Evolutionary conservation across 192 early-diverging fungal genomes (phyloP).

Genomic region (Umbelopsis sp.): DNA sequence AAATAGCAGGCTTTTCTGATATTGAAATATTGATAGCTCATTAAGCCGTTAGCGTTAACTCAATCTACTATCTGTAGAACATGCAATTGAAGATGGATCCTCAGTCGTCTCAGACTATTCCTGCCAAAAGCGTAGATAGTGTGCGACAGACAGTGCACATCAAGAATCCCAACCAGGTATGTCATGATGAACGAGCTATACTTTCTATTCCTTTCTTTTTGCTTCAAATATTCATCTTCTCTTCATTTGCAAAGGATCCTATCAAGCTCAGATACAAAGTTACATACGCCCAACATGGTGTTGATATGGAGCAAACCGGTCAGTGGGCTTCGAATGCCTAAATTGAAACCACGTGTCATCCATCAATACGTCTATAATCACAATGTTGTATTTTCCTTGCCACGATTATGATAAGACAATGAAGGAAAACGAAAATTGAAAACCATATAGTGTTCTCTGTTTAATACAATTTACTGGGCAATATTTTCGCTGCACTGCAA

Average conservation of each 20-base stretch:
- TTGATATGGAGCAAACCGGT: slow-evolving; percentile 50
- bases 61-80: too few relatives aligned
- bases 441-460: not conserved
- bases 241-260: not conserved
- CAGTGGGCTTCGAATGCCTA: slow-evolving; percentile 2
- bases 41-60: too few relatives aligned
- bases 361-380: too few relatives aligned
- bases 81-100: slow-evolving; percentile 49
- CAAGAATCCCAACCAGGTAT: slow-evolving; percentile 31
- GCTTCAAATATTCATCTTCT: not conserved
- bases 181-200: not conserved
- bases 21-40: too few relatives aligned
- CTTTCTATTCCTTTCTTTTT: not conserved
- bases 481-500: not conserved
- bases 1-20: too few relatives aligned
- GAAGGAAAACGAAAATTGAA: not conserved
- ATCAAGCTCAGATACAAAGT: slow-evolving; percentile 51
- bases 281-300: slow-evolving; percentile 42
- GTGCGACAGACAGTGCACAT: slow-evolving; percentile 45
- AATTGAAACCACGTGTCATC: not conserved
- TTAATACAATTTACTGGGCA: too few relatives aligned
- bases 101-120: slow-evolving; percentile 43
- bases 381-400: too few relatives aligned
- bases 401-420: not conserved
- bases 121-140: slow-evolving; percentile 35